Conservation (phyloP, 257 asterid genomes). For the Lithospermum erythrorhizon region DNA sequence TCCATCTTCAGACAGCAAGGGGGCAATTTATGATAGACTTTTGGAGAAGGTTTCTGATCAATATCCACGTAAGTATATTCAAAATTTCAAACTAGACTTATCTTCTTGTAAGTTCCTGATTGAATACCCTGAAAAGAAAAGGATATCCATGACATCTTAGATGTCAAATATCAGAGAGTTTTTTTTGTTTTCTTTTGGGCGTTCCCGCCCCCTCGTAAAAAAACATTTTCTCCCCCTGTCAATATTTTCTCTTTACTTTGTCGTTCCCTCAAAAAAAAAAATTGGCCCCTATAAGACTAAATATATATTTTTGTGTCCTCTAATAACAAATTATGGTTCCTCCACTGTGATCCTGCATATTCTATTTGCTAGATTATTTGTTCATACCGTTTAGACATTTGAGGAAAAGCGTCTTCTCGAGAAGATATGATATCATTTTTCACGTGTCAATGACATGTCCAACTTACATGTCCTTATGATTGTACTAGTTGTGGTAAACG, state of each 20-base stretch:
- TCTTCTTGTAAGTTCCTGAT: not conserved
- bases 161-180: not conserved
- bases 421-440: not conserved
- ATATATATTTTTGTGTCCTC: not conserved
- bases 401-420: not conserved
- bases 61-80: slow-evolving; percentile 40
- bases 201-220: not conserved
- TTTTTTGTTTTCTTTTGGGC: no score
- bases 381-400: no score
- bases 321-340: not conserved
- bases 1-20: slow-evolving; percentile 38
- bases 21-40: slow-evolving; percentile 28
- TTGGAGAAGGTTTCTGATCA: slow-evolving; percentile 47
- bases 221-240: not conserved
- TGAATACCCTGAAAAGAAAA: not conserved
- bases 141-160: not conserved
- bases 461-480: not conserved
- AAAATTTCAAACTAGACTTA: slow-evolving; percentile 3
- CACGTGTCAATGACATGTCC: not conserved
- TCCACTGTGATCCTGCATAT: not conserved
- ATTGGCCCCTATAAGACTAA: not conserved
- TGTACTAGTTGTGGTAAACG: slow-evolving; percentile 33
- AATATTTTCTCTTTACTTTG: not conserved
- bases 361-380: not conserved
- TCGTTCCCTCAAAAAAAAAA: not conserved